A percentile compares a stretch with the other conserved stretches of the same genome.
phyloP scores from a whole-genome alignment of 805 yeast species.

The Candida easanensis region DNA sequence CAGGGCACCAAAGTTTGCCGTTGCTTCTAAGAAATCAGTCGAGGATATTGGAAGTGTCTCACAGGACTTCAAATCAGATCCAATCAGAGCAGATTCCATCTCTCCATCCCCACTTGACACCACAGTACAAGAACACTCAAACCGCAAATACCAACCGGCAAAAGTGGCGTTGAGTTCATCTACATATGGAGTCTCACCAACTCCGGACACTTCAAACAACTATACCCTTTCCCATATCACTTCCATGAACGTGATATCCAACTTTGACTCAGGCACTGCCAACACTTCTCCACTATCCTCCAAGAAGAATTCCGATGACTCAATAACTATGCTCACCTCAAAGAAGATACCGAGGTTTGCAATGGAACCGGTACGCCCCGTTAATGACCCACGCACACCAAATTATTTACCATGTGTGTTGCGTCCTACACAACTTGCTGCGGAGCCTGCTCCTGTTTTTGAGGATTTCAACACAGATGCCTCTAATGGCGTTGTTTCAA shows the following conservation, averaged over 20 bases:
- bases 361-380: conserved; percentile 46
- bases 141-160: conserved; percentile 22
- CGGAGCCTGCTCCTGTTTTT: neutral
- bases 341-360: conserved; percentile 20
- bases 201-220: conserved; percentile 17
- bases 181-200: conserved; percentile 8
- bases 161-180: conserved; percentile 17
- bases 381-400: conserved; percentile 69
- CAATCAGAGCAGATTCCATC: neutral
- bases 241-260: conserved; percentile 11
- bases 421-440: conserved; percentile 32
- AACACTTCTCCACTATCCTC: conserved; percentile 19
- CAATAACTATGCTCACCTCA: conserved; percentile 14
- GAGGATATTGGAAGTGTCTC: conserved; percentile 11
- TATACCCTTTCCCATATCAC: conserved; percentile 15
- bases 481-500: conserved; percentile 22
- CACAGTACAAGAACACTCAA: neutral
- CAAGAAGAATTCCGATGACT: conserved; percentile 24
- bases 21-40: conserved; percentile 13
- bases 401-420: conserved; percentile 79
- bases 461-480: conserved; percentile 2
- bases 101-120: conserved; percentile 1
- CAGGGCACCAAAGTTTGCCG: conserved; percentile 27
- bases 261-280: conserved; percentile 9
- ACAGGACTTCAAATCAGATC: neutral